Percentiles rank a stretch among this genome's conserved stretches.
Evolutionary conservation across 257 asterid genomes (phyloP).

Genomic region (Capsicum chinense): DNA sequence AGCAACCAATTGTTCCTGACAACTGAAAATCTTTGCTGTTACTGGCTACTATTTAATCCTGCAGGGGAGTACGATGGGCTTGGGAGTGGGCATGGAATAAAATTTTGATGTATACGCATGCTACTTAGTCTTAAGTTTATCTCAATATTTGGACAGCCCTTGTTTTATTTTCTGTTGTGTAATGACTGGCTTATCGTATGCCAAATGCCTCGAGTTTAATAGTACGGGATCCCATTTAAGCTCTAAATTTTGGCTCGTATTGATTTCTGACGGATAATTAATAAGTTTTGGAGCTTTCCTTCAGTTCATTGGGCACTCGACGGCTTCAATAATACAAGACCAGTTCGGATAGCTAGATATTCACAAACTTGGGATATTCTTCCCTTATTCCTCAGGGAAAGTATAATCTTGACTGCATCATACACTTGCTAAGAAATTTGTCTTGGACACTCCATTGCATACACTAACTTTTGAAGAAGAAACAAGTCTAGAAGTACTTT

Average conservation of each 20-base stretch:
- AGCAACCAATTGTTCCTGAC: neutral
- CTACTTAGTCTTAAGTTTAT: neutral
- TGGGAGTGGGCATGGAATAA: neutral
- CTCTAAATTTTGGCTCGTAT: neutral
- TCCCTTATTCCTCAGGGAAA: neutral
- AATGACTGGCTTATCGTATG: neutral
- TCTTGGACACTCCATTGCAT: neutral
- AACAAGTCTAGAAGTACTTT: neutral
- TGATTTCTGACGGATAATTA: neutral
- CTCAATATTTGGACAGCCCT: neutral
- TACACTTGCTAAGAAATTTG: neutral
- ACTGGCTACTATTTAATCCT: neutral
- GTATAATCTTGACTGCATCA: neutral
- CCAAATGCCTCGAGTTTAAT: neutral
- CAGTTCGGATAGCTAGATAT: no score
- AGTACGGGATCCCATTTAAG: neutral
- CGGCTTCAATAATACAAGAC: neutral
- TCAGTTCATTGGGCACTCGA: neutral
- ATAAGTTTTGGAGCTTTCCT: neutral
- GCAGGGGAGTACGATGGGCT: neutral
- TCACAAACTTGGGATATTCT: no score
- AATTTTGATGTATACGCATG: neutral
- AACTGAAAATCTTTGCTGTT: neutral
- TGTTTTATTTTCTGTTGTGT: no score
- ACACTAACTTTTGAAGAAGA: neutral